Conservation (phyloP, 2,329 filamentous ascomycete species). For the Apiospora kogelbergensis region DNA sequence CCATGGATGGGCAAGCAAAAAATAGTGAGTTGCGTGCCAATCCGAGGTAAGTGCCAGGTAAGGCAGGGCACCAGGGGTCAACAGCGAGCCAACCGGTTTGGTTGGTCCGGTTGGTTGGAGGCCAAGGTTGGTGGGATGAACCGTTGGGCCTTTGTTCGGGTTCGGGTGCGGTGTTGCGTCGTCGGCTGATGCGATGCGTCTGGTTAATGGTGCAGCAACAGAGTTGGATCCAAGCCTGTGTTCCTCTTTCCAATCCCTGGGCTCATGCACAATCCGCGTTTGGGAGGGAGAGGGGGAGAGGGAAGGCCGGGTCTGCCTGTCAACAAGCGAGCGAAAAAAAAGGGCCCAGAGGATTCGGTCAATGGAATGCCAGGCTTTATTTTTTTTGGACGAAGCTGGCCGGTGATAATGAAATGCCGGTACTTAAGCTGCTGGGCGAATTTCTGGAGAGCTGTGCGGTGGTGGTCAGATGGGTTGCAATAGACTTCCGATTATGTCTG, state of each 20-base stretch:
- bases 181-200: slow-evolving; percentile 1
- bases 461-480: slow-evolving; percentile 1
- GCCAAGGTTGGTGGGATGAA: slow-evolving; percentile 7
- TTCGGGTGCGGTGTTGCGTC: background rate
- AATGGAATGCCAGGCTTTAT: background rate
- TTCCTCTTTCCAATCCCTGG: background rate
- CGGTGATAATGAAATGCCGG: background rate
- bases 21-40: background rate
- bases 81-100: background rate
- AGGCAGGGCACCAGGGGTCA: background rate
- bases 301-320: background rate
- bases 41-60: background rate
- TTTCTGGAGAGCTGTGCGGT: background rate
- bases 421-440: background rate
- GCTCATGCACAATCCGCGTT: background rate
- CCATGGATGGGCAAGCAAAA: slow-evolving; percentile 21
- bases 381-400: background rate
- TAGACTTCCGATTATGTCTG: slow-evolving; percentile 4
- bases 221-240: background rate
- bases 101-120: background rate
- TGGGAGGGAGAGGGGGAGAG: background rate
- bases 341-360: background rate
- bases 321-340: background rate
- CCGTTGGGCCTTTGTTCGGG: background rate
- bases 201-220: background rate